phyloP scores from a whole-genome alignment of 371 early-diverging fungal species.

The Mucor velutinosus region DNA sequence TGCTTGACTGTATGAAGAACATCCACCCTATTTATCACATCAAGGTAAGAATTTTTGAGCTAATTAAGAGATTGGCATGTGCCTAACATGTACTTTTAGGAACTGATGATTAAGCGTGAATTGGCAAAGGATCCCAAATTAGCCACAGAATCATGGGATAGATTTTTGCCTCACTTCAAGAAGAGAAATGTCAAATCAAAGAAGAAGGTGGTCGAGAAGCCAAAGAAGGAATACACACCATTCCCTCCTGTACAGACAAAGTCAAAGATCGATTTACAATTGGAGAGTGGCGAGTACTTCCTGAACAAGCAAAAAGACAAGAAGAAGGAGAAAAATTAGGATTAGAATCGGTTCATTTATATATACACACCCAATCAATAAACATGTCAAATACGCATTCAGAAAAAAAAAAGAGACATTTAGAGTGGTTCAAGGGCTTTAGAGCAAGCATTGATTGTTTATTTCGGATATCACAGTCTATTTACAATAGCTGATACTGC shows the following conservation, averaged over 20 bases:
- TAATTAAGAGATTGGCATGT: not conserved
- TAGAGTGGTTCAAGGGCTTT: not conserved
- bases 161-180: constrained; percentile 98
- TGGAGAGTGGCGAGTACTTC: constrained; percentile 97
- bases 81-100: constrained; percentile 55
- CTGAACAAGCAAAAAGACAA: constrained; percentile 64
- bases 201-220: constrained; percentile 63
- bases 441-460: not conserved
- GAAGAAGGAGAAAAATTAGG: constrained; percentile 14
- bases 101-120: constrained; percentile 98
- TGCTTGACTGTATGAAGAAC: constrained; percentile 98
- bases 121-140: constrained; percentile 96
- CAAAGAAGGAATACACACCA: constrained; percentile 76
- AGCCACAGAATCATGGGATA: constrained; percentile 97
- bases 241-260: constrained; percentile 92
- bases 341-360: not conserved
- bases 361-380: not conserved
- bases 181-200: constrained; percentile 86
- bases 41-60: constrained; percentile 61
- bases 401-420: not conserved
- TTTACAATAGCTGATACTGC: constrained; percentile 9
- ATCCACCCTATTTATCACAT: constrained; percentile 99
- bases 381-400: not conserved
- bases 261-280: constrained; percentile 91
- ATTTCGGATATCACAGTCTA: not conserved